These are phyloP conservation scores for Leishmania amazonensis DNA, from an alignment of 208 protist species.

Conservation along the genomic window DNA sequence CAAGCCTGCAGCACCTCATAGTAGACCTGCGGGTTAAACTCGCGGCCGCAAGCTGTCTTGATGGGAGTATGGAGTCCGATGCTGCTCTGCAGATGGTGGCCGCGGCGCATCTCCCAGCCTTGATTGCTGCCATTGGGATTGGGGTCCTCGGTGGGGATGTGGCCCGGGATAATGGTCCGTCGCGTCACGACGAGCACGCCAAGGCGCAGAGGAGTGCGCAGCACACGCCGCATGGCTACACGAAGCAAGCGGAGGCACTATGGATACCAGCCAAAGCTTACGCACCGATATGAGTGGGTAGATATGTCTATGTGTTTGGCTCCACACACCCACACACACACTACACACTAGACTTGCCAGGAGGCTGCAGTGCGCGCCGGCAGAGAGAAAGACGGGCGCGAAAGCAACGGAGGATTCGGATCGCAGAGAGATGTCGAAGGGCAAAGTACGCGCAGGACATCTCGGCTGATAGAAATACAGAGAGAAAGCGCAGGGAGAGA, in stretches of 20 bases:
- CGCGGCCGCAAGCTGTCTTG: slow-evolving; percentile 76
- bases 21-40: slow-evolving; percentile 81
- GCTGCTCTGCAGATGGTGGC: slow-evolving; percentile 81
- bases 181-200: slow-evolving; percentile 10
- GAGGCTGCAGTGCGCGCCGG: neutral
- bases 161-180: slow-evolving; percentile 47
- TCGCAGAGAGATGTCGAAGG: neutral
- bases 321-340: too few relatives aligned
- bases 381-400: neutral
- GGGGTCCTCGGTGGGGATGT: slow-evolving; percentile 51
- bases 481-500: neutral
- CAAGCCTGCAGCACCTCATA: slow-evolving; percentile 87
- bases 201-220: slow-evolving; percentile 5
- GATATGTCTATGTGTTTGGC: neutral
- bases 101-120: slow-evolving; percentile 63
- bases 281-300: neutral
- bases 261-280: neutral
- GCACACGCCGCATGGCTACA: slow-evolving; percentile 22
- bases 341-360: neutral
- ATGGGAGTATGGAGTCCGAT: slow-evolving; percentile 67
- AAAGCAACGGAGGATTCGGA: neutral
- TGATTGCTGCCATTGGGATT: slow-evolving; percentile 7
- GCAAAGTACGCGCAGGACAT: neutral
- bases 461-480: neutral
- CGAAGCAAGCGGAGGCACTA: neutral